Evolutionary conservation across 2,329 filamentous ascomycete species (phyloP).

Genomic region (Aspergillus tubingensis): DNA sequence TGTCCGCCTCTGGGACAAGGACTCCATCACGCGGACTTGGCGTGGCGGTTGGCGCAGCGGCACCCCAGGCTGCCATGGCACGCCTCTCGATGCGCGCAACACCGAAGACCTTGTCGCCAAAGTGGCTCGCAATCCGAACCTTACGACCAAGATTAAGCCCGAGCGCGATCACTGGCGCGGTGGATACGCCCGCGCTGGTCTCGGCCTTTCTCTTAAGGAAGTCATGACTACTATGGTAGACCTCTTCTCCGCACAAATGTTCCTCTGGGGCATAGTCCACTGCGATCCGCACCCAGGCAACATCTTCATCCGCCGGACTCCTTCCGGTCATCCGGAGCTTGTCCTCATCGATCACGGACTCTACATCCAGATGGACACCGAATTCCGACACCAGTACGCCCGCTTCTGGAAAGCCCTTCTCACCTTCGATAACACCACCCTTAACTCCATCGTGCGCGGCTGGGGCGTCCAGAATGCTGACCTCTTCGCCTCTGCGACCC

Average conservation of each 20-base stretch:
- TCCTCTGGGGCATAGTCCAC: slow-evolving; percentile 92
- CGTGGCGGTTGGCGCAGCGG: slow-evolving; percentile 72
- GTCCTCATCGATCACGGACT: slow-evolving; percentile 97
- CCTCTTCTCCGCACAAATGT: slow-evolving; percentile 96
- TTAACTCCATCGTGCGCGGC: slow-evolving; percentile 67
- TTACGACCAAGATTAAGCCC: slow-evolving; percentile 68
- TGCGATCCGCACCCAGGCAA: slow-evolving; percentile 98
- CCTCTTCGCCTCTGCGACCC: slow-evolving; percentile 85
- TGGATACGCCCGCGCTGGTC: slow-evolving; percentile 69
- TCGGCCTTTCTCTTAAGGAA: slow-evolving; percentile 78
- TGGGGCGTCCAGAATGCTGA: slow-evolving; percentile 92
- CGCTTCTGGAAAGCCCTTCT: slow-evolving; percentile 92
- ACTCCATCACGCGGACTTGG: slow-evolving; percentile 75
- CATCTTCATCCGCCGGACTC: slow-evolving; percentile 87
- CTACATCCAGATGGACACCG: slow-evolving; percentile 84
- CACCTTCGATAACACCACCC: slow-evolving; percentile 85
- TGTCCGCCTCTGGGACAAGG: slow-evolving; percentile 87
- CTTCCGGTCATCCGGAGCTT: slow-evolving; percentile 80
- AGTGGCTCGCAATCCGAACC: not conserved
- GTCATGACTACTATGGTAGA: slow-evolving; percentile 98
- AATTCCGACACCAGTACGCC: slow-evolving; percentile 83
- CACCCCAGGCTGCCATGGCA: slow-evolving; percentile 74
- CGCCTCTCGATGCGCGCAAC: slow-evolving; percentile 58
- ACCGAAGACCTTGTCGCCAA: slow-evolving; percentile 47
- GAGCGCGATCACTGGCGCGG: slow-evolving; percentile 79